Conservation (phyloP, 371 early-diverging fungal species). For the Lichtheimia ornata region DNA sequence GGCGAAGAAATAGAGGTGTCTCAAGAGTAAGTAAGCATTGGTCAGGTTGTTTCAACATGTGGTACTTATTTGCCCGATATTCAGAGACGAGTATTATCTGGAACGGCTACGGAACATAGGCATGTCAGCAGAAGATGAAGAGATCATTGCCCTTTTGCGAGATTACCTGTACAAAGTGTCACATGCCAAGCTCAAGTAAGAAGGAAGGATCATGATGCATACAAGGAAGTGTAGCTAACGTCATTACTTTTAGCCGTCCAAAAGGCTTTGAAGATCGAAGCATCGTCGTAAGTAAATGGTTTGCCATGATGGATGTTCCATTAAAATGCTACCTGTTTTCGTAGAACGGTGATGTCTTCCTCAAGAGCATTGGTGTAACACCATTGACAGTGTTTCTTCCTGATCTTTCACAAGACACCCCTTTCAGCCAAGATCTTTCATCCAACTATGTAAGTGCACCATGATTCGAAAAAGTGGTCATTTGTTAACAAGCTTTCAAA, state of each 20-base stretch:
- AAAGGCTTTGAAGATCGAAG: conserved; percentile 25
- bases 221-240: neutral
- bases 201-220: neutral
- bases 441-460: no score
- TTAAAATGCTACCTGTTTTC: neutral
- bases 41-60: neutral
- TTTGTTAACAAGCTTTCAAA: neutral
- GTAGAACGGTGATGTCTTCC: conserved; percentile 50
- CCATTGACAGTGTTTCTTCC: conserved; percentile 76
- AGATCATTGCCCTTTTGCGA: conserved; percentile 71
- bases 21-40: conserved; percentile 59
- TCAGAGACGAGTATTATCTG: conserved; percentile 58
- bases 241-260: conserved; percentile 25
- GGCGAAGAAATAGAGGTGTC: conserved; percentile 24
- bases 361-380: conserved; percentile 66
- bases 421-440: neutral
- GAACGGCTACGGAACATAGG: conserved; percentile 68
- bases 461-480: no score
- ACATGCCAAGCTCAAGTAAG: conserved; percentile 54
- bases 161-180: conserved; percentile 79
- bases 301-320: neutral
- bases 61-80: neutral
- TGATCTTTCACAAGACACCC: conserved; percentile 26
- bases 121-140: conserved; percentile 79
- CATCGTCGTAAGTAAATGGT: conserved; percentile 14